Base-by-base conservation (phyloP, 768 basidiomycete genomes). In the Rhodotorula taiwanensis region DNA sequence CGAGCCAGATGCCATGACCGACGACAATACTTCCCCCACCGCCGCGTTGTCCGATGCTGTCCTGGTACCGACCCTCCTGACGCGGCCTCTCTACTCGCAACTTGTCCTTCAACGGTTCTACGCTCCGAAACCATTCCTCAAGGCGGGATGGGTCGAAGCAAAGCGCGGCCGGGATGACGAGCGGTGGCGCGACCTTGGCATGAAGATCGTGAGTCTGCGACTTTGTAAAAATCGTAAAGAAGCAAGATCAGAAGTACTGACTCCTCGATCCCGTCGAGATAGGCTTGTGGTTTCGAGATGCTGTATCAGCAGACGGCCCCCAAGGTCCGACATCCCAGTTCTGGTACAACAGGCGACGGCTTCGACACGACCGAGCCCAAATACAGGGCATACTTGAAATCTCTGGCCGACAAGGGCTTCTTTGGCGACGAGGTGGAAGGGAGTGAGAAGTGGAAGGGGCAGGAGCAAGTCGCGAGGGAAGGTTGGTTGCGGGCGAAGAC, bases 201-300 rank as follows among this genome's bases (percentile, higher is more conserved):
- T 97, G 85, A 98, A 98, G 79, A 84, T 98, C 55, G 91, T 88
- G 64, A 52, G 82, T 49, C 52, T 33, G 21, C 25, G 64, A 52
- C 82, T 30, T 55, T 18, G 25, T 30, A 18, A 20, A 8, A 43
- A 21, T 20, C 23, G 25, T 30, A 18, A 20, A 8, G 41, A 21
- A 11, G 13, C 25, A 28, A 4, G 30, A 27, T 28, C 8, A 27
- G 14, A 27, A 8, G 5, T 16, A 28, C 47, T 18, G 10, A 25
- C 27, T 58, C 34, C 8, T 16, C 21, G 21, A 9, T 13, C 21
- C 3, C 41, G n/a, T 6, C n/a, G 31, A 5, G 34, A 14, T 43
- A 93, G 86, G 85, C 91, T 4, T 89, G 89, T 66, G 95, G 95
- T 2, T 97, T 97, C 66, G 95, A 99, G 78, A 99, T 98, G 81